These are phyloP conservation scores for Rosa multiflora DNA, from an alignment of 306 rosid species.

Conservation along the genomic window DNA sequence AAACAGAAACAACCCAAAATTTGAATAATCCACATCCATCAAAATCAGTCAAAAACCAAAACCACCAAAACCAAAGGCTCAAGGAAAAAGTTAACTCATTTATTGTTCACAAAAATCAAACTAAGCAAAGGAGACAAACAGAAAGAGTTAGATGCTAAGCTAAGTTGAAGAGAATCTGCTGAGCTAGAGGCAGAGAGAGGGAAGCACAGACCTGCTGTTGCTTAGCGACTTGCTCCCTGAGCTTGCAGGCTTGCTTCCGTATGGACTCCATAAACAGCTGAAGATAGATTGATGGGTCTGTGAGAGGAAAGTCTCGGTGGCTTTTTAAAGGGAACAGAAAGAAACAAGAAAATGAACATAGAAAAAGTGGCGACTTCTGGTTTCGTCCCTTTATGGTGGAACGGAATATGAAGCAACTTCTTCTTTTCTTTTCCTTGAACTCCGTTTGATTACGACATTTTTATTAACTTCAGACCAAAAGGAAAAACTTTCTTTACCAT, in stretches of 20 bases:
- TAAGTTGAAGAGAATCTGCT: neutral
- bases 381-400: neutral
- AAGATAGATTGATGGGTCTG: neutral
- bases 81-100: neutral
- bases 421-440: neutral
- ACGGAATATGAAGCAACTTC: neutral
- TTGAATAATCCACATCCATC: neutral
- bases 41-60: neutral
- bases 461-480: too few relatives aligned
- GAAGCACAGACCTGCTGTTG: slow-evolving; percentile 70
- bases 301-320: neutral
- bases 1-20: neutral
- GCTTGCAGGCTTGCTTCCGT: slow-evolving; percentile 85
- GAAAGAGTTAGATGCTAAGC: neutral
- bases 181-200: neutral
- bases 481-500: too few relatives aligned
- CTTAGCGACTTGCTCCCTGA: slow-evolving; percentile 86
- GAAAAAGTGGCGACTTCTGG: neutral
- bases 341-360: neutral
- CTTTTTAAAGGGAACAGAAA: neutral
- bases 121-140: neutral
- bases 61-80: neutral
- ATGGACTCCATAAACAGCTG: slow-evolving; percentile 65
- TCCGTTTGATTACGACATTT: too few relatives aligned
- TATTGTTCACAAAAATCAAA: neutral